Conservation (phyloP, 2,329 filamentous ascomycete species). For the Plenodomus tracheiphilus region DNA sequence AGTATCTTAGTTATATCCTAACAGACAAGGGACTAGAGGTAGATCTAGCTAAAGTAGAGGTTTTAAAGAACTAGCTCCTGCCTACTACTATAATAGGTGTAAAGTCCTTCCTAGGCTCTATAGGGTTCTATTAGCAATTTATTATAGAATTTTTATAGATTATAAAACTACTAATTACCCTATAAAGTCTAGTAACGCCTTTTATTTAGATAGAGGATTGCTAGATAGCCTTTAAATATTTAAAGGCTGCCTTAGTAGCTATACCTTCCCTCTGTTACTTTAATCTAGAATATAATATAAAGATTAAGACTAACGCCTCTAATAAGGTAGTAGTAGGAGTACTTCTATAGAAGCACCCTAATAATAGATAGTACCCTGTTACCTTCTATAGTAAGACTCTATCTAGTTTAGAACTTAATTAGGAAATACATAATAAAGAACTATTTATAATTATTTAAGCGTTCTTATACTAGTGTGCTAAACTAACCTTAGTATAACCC, state of each 20-base stretch:
- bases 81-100: not conserved
- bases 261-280: not conserved
- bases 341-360: not conserved
- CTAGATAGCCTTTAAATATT: not conserved
- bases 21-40: slow-evolving; percentile 4
- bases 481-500: not conserved
- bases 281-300: not conserved
- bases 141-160: slow-evolving; percentile 3
- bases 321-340: not conserved
- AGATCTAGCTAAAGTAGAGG: no score
- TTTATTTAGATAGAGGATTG: slow-evolving; percentile 1
- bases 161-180: not conserved
- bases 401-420: slow-evolving; percentile 1
- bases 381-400: not conserved
- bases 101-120: slow-evolving; percentile 7
- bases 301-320: not conserved
- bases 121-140: slow-evolving; percentile 4
- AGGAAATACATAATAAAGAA: slow-evolving; percentile 5
- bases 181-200: not conserved
- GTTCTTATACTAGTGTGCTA: slow-evolving; percentile 1
- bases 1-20: slow-evolving; percentile 14
- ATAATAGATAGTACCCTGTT: not conserved
- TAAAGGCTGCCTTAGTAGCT: slow-evolving; percentile 1
- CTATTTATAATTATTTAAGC: slow-evolving; percentile 1
- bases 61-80: slow-evolving; percentile 3